Base-by-base conservation (phyloP, 2,329 filamentous ascomycete species). In the Penicillium sp. region DNA sequence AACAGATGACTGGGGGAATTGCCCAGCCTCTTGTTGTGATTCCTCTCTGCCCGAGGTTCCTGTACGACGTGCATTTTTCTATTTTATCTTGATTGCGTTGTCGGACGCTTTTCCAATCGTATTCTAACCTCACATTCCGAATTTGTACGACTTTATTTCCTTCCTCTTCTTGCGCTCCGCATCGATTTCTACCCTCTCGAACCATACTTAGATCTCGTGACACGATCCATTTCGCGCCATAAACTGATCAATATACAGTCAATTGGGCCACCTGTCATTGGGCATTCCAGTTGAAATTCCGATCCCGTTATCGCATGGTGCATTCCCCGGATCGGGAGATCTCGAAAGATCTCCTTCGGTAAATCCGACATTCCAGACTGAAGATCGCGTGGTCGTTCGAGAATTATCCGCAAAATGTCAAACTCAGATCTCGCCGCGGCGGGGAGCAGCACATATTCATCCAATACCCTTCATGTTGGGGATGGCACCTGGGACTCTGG, bases 401-500 rank as follows among this genome's bases (percentile, higher is more conserved):
- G 15, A 49, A 45, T 25, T 27, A 31, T 31, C 50, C 52, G 17
- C 57, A 67, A 36, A 53, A 76, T 76, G 74, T 61, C 67, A 29
- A 68, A 72, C 64, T 69, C 71, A 25, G 71, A 69, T 31, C 78
- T 87, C 17, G 80, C 84, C 48, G 77, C 83, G 35, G 78, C 86
- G 4, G 86, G 86, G 65, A 84, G 81, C 73, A 85, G 83, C 69
- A 82, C 80, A 35, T 88, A 88, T 73, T 75, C 80, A 42, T 87
- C 85, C 45, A 78, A 82, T 71, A 85, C 83, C 42, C 78, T 88
- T 74, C 80, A 82, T 68, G 85, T 88, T 49, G 86, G 86, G 49
- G 86, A 88, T 74, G 86, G 86, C 41, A 88, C 86, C 62, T 88
- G 86, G 86, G 84, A 88, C 63, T 79, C 79, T 33, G 74, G 78